Conservation (phyloP, 2,329 filamentous ascomycete genomes). For the Apiospora aurea region DNA sequence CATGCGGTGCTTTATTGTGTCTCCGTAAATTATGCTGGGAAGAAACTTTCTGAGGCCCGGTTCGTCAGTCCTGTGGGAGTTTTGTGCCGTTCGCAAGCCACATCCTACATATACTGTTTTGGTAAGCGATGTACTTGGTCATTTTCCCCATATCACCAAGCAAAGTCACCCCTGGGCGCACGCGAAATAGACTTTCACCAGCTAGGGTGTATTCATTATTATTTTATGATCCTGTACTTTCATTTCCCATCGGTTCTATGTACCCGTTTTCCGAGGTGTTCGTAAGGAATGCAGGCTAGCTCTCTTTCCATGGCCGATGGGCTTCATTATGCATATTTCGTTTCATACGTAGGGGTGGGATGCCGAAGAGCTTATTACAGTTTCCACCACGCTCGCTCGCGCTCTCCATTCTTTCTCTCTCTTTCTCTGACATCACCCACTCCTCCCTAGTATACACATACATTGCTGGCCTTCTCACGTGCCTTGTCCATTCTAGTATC, state of each 20-base stretch:
- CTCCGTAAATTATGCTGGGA: not conserved
- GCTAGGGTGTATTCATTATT: not conserved
- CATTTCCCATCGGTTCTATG: not conserved
- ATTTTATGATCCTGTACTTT: not conserved
- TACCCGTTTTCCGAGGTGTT: not conserved
- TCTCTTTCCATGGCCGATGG: not conserved
- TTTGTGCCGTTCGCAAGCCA: not conserved
- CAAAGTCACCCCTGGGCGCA: not conserved
- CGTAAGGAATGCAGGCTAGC: not conserved
- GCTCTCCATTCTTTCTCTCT: not conserved
- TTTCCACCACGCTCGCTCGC: not conserved
- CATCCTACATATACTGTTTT: too few species aligned
- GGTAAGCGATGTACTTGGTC: too few species aligned
- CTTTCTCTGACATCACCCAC: not conserved
- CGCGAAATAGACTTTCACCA: not conserved
- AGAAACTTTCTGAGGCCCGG: not conserved
- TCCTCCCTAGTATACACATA: not conserved
- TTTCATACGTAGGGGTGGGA: not conserved
- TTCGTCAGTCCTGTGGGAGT: not conserved
- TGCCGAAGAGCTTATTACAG: not conserved
- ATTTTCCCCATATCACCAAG: not conserved
- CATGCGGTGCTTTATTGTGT: not conserved
- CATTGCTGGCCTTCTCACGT: not conserved
- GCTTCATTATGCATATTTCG: constrained; percentile 7
- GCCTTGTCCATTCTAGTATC: not conserved